Conservation (phyloP, 1,284 basidiomycete genomes). For the Rhodotorula sp. region DNA sequence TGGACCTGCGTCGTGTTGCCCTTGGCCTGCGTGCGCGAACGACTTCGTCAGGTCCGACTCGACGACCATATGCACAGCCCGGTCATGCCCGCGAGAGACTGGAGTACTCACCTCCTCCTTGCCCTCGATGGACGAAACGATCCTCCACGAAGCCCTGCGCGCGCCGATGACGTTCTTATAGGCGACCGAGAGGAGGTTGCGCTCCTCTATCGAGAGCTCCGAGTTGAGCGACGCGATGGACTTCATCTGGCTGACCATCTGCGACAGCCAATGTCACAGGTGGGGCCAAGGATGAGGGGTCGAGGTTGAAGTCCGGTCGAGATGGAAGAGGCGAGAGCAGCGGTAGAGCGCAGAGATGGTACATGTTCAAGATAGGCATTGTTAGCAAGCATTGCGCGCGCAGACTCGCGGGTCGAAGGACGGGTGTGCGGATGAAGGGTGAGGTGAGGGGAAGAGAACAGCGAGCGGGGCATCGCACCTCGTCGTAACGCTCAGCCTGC, state of each 20-base stretch:
- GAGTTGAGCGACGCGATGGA: constrained; percentile 71
- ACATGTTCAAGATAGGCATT: too few species aligned
- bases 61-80: too few species aligned
- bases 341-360: not conserved
- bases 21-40: constrained; percentile 38
- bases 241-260: constrained; percentile 99
- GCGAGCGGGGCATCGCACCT: constrained; percentile 60
- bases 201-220: constrained; percentile 55
- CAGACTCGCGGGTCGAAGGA: not conserved
- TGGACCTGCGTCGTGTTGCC: constrained; percentile 46
- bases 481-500: constrained; percentile 86
- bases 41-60: not conserved
- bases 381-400: too few species aligned
- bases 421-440: not conserved
- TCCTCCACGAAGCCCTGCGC: constrained; percentile 55
- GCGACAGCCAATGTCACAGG: constrained; percentile 47
- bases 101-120: constrained; percentile 50
- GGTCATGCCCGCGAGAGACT: not conserved
- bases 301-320: not conserved
- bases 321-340: not conserved
- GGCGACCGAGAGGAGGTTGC: constrained; percentile 55
- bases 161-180: constrained; percentile 56
- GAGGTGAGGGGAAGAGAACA: not conserved
- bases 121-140: constrained; percentile 55
- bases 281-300: not conserved